Evolutionary conservation across 1,139 yeast species (phyloP), one percentile per base, ranked within the genome.

Genomic region (Zygosaccharomyces pseudobailii): DNA sequence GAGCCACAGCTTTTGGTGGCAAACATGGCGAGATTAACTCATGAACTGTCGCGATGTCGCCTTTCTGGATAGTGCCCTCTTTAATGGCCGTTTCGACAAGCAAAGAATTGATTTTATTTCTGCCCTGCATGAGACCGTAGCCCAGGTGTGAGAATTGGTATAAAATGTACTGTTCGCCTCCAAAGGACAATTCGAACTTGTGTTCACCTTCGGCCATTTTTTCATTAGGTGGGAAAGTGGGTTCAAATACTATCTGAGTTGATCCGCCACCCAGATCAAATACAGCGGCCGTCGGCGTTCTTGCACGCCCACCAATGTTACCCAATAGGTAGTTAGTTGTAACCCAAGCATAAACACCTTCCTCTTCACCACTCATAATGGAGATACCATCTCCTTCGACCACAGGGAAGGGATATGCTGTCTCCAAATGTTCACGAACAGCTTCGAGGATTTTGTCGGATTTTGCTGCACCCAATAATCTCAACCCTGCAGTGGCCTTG

Each of bases 281-380:
- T 10, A 92, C 95, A 6, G 97, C 98, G 43, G 96, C 96, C 9
- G 98, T 92, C 28, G 92, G 87, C 27, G 71, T 67, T 68, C 81
- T 80, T 42, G 79, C 84, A 20, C 79, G 69, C 24, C 82, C 71
- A 24, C 97, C 97, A 65, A 92, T 88, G 69, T 90, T 90, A 36
- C 97, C 97, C 57, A 92, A 76, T 55, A 92, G 73, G 67, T 83
- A 92, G 72, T 92, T 92, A 45, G 97, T 84, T 33, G 98, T 92
- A 65, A 92, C 85, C 99, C 99, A 92, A 1, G 98, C 98, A 62
- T 81, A 92, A n/a, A 92, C 97, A 66, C 98, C 99, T 72, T 92
- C 98, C 60, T 90, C 96, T 53, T 80, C 84, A 57, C 98, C 98
- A 49, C 87, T 92, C 97, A 92, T 90, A 59, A 92, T 85, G 8